Percentiles rank a stretch among this genome's conserved stretches.
Evolutionary conservation across 768 basidiomycete genomes (phyloP).

Genomic region (Psilocybe azurescens): DNA sequence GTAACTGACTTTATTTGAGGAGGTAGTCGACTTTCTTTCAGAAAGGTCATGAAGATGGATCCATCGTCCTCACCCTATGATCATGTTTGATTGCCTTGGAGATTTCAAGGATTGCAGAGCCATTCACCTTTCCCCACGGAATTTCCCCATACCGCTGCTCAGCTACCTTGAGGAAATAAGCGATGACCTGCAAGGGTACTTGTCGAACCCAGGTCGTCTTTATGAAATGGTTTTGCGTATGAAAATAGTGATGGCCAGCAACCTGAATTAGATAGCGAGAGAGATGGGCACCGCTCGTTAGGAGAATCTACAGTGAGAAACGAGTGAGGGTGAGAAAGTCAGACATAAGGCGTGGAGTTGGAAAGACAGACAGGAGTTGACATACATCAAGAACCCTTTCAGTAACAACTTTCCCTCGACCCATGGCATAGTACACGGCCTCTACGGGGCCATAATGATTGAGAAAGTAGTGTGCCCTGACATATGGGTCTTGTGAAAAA

Average conservation of each 20-base stretch:
- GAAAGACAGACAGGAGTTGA: conserved; percentile 30
- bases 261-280: conserved; percentile 82
- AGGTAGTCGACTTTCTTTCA: conserved; percentile 74
- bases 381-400: conserved; percentile 74
- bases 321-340: conserved; percentile 26
- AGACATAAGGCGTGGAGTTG: conserved; percentile 17
- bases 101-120: conserved; percentile 4
- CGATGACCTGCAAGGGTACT: conserved; percentile 63
- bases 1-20: conserved; percentile 59
- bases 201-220: conserved; percentile 78
- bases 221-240: conserved; percentile 73
- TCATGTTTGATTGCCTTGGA: conserved; percentile 11
- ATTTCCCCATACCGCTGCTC: conserved; percentile 67
- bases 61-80: conserved; percentile 76
- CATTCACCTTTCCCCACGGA: conserved; percentile 59
- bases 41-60: conserved; percentile 61
- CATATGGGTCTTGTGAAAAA: conserved; percentile 76
- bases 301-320: conserved; percentile 58
- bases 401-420: conserved; percentile 68
- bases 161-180: conserved; percentile 66
- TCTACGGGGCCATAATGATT: conserved; percentile 71
- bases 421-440: conserved; percentile 78
- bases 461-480: conserved; percentile 81
- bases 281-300: conserved; percentile 76
- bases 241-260: conserved; percentile 81